A percentile compares a stretch with the other conserved stretches of the same genome.
Conservation (phyloP, 108 stramenopile species). For the Schizochytrium sp. region DNA sequence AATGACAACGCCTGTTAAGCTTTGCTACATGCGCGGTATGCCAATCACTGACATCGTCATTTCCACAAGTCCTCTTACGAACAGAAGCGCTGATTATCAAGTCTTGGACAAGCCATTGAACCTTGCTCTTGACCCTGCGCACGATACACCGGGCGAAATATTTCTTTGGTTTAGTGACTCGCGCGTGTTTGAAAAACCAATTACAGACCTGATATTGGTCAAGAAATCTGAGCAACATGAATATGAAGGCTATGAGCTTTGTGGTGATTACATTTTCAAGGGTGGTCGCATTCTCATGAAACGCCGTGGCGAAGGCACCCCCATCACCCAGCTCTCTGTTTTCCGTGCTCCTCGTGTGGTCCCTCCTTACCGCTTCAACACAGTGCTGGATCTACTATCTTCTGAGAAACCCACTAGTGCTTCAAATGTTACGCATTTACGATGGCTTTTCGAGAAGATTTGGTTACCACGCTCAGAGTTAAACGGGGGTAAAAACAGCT, state of each 20-base stretch:
- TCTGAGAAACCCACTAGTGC: too few relatives aligned
- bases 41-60: conserved; percentile 26
- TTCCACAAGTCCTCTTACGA: background rate
- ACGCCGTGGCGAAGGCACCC: conserved; percentile 4
- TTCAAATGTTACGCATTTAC: too few relatives aligned
- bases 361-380: conserved; percentile 18
- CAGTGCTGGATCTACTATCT: conserved; percentile 1
- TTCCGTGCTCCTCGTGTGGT: conserved; percentile 43
- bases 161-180: conserved; percentile 53
- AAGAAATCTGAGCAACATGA: background rate
- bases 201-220: conserved; percentile 28
- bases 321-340: conserved; percentile 26
- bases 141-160: background rate
- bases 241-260: background rate
- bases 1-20: conserved; percentile 36
- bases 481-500: background rate
- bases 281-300: background rate
- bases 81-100: conserved; percentile 1
- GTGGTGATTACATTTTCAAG: background rate
- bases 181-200: background rate
- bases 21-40: conserved; percentile 61
- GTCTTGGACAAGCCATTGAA: conserved; percentile 50
- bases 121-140: conserved; percentile 16
- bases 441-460: background rate
- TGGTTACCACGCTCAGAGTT: background rate